Conservation (phyloP, 345 rosid genomes). For the Bretschneidera sinensis region DNA sequence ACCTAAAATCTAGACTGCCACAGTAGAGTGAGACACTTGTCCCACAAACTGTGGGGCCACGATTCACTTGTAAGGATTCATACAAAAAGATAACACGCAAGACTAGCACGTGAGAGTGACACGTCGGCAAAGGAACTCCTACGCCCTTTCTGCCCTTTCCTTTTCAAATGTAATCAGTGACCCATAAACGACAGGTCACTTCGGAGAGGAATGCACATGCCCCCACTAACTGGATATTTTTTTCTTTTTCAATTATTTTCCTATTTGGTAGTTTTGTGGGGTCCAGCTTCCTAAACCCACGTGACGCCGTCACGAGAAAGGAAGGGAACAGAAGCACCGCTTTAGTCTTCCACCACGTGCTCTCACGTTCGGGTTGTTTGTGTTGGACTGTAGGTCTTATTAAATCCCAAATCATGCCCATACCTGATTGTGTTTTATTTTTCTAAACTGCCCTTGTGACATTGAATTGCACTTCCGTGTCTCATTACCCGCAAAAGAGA, state of each 20-base stretch:
- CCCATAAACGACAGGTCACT: conserved; percentile 32
- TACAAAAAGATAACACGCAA: neutral
- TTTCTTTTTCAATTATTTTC: neutral
- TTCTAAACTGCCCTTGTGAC: too few species aligned
- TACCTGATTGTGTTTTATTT: neutral
- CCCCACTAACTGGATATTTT: conserved; percentile 22
- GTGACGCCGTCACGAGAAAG: neutral
- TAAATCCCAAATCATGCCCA: neutral
- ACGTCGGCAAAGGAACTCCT: conserved; percentile 16
- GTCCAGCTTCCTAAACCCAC: neutral
- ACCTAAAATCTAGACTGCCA: too few species aligned
- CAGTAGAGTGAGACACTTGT: conserved; percentile 18
- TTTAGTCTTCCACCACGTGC: neutral
- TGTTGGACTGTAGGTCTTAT: neutral
- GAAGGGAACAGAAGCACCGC: neutral
- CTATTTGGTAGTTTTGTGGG: neutral
- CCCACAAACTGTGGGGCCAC: conserved; percentile 5
- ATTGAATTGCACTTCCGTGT: too few species aligned
- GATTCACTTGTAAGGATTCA: conserved; percentile 6
- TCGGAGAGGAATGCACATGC: conserved; percentile 27
- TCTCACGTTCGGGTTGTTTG: neutral
- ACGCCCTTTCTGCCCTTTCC: neutral
- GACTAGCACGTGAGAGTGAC: conserved; percentile 15
- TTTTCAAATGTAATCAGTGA: conserved; percentile 1
- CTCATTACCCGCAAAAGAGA: too few species aligned